phyloP scores from a whole-genome alignment of 2,329 filamentous ascomycete genomes.

The Metarhizium guizhouense region DNA sequence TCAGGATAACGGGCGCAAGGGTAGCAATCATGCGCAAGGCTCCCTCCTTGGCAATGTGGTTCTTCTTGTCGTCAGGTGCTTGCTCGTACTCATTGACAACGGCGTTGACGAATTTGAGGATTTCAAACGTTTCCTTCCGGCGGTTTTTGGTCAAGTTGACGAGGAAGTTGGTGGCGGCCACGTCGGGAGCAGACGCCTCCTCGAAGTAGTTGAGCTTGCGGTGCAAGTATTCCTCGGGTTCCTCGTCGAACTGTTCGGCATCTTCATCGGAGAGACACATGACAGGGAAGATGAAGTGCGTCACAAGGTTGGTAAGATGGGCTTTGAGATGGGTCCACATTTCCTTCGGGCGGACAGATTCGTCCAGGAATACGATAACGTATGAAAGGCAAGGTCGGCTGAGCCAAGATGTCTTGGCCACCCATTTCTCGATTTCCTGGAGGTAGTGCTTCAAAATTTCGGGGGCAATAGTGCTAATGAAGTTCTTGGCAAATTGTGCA shows the following conservation, averaged over 20 bases:
- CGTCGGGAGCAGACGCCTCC: constrained; percentile 89
- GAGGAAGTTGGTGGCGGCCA: constrained; percentile 93
- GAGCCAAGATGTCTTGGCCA: constrained; percentile 86
- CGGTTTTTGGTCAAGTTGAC: constrained; percentile 89
- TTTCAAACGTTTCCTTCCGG: constrained; percentile 91
- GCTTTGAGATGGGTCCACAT: constrained; percentile 95
- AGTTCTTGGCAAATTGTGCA: constrained; percentile 76
- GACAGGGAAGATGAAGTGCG: constrained; percentile 91
- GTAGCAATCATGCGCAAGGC: constrained; percentile 96
- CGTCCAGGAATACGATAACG: constrained; percentile 89
- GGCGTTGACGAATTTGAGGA: constrained; percentile 89
- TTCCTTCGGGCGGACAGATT: constrained; percentile 92
- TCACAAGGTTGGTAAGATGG: constrained; percentile 86
- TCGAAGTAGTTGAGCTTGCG: constrained; percentile 97
- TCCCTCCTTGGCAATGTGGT: constrained; percentile 91
- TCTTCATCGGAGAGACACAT: constrained; percentile 89
- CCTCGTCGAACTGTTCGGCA: constrained; percentile 84
- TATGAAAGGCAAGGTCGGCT: constrained; percentile 91
- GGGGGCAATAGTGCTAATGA: constrained; percentile 84
- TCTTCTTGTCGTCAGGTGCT: constrained; percentile 80
- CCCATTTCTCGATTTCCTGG: constrained; percentile 94
- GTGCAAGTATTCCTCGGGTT: constrained; percentile 94
- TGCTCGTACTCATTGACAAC: constrained; percentile 89
- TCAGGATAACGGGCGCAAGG: constrained; percentile 83
- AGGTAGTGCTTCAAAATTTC: constrained; percentile 95